A percentile compares a stretch with the other conserved stretches of the same genome.
Evolutionary conservation across 345 rosid genomes (phyloP).

Genomic region (Murraya paniculata): DNA sequence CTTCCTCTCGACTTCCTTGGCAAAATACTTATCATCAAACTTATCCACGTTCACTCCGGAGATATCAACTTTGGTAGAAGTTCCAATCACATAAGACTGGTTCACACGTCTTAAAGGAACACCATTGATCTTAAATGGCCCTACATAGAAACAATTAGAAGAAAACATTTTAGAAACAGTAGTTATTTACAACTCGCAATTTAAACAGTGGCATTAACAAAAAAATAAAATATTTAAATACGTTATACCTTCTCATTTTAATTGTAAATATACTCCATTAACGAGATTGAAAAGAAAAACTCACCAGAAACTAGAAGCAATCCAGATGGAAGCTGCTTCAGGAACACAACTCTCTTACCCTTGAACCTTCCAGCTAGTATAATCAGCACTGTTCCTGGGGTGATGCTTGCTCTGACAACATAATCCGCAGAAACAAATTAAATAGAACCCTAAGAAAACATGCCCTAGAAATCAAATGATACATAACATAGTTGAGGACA

Average conservation of each 20-base stretch:
- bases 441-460: neutral
- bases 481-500: neutral
- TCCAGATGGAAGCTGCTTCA: slow-evolving; percentile 86
- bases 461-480: neutral
- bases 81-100: slow-evolving; percentile 59
- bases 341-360: slow-evolving; percentile 83
- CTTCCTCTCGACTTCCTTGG: slow-evolving; percentile 69
- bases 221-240: neutral
- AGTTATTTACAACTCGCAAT: neutral
- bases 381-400: slow-evolving; percentile 67
- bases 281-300: neutral
- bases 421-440: neutral
- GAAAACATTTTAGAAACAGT: neutral
- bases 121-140: slow-evolving; percentile 74
- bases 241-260: neutral
- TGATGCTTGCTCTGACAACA: slow-evolving; percentile 52
- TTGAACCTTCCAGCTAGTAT: slow-evolving; percentile 78
- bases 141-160: slow-evolving; percentile 27
- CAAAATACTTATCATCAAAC: slow-evolving; percentile 68
- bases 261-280: neutral
- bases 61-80: slow-evolving; percentile 68
- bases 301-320: slow-evolving; percentile 77
- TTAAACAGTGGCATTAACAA: neutral
- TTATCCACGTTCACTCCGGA: slow-evolving; percentile 65
- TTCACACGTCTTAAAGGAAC: slow-evolving; percentile 72